Evolutionary conservation across 768 basidiomycete species (phyloP).

Genomic region (Trametes cinnabarina): DNA sequence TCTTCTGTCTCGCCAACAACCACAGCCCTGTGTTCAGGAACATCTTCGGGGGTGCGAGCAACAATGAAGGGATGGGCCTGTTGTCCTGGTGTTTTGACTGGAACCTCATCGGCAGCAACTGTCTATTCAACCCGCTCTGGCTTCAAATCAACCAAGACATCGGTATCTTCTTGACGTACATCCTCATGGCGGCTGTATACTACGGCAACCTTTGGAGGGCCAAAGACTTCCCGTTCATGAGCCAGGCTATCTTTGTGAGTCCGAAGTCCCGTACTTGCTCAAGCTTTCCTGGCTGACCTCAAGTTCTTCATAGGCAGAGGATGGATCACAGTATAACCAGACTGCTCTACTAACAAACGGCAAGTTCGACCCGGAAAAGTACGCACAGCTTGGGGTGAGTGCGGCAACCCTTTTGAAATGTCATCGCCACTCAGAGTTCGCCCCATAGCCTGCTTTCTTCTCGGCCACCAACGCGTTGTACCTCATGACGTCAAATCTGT

Average conservation of each 20-base stretch:
- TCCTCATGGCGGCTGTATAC: constrained; percentile 31
- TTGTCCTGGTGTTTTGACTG: constrained; percentile 62
- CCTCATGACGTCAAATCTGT: constrained; percentile 35
- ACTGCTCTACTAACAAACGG: constrained; percentile 46
- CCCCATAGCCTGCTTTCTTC: constrained; percentile 33
- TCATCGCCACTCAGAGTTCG: background rate
- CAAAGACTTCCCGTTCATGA: constrained; percentile 57
- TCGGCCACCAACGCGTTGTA: constrained; percentile 36
- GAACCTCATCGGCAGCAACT: constrained; percentile 52
- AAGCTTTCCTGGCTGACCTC: background rate
- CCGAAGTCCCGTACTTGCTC: background rate
- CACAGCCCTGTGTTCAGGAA: constrained; percentile 25
- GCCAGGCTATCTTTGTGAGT: constrained; percentile 31
- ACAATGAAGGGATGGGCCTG: constrained; percentile 58
- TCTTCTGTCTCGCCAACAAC: constrained; percentile 38
- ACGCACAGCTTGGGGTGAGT: constrained; percentile 26
- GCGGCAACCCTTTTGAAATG: background rate
- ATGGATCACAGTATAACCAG: constrained; percentile 39
- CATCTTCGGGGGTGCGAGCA: constrained; percentile 38
- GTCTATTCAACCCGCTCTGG: constrained; percentile 34
- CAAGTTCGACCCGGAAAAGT: constrained; percentile 29
- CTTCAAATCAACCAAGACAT: constrained; percentile 25
- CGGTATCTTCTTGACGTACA: constrained; percentile 34
- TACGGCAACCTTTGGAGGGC: constrained; percentile 54
- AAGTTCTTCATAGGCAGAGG: constrained; percentile 14